Conservation (phyloP, 352 stramenopile genomes). For the Phytophthora litchii region DNA sequence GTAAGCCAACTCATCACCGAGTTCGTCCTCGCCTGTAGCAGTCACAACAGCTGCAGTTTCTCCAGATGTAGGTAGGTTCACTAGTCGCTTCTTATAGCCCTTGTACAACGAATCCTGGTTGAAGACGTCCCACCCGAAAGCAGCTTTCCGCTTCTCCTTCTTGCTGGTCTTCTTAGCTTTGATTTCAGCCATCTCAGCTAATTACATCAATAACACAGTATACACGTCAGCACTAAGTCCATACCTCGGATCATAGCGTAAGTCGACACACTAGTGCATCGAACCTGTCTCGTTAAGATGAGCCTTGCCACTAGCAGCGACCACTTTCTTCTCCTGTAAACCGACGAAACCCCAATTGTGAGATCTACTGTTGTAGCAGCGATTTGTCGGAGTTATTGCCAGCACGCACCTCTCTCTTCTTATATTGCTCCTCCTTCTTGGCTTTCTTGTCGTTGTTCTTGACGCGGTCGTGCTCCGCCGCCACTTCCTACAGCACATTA, state of each 20-base stretch:
- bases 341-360: neutral
- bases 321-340: conserved; percentile 59
- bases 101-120: conserved; percentile 88
- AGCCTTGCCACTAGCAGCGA: conserved; percentile 44
- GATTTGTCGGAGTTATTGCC: neutral
- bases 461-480: conserved; percentile 68
- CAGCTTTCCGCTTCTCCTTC: conserved; percentile 82
- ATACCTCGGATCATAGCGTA: neutral
- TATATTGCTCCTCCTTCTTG: conserved; percentile 60
- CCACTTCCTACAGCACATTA: conserved; percentile 56
- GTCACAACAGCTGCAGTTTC: conserved; percentile 8
- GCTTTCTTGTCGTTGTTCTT: conserved; percentile 72
- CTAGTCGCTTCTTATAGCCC: conserved; percentile 84
- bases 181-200: conserved; percentile 55
- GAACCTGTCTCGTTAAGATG: conserved; percentile 75
- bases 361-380: neutral
- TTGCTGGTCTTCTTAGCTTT: conserved; percentile 73
- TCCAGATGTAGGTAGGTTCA: conserved; percentile 52
- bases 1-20: conserved; percentile 71
- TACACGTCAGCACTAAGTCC: neutral
- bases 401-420: conserved; percentile 53
- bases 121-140: conserved; percentile 87
- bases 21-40: conserved; percentile 18
- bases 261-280: neutral
- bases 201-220: conserved; percentile 1